phyloP scores from a whole-genome alignment of 2,329 filamentous ascomycete species.

The Arthrobotrys sphaeroides region DNA sequence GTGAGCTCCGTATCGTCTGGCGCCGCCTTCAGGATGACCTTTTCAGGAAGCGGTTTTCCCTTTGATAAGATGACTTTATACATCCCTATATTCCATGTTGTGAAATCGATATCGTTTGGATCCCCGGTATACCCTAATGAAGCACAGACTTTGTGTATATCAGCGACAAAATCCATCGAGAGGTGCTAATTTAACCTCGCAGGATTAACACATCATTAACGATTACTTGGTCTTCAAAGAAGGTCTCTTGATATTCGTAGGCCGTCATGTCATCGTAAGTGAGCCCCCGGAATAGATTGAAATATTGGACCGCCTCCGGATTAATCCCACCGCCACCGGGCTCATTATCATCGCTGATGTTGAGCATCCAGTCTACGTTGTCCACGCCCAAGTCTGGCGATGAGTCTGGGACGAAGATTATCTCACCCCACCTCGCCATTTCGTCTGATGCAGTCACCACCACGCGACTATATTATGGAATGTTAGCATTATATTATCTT shows the following conservation, averaged over 20 bases:
- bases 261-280: background rate
- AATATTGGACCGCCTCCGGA: too few relatives aligned
- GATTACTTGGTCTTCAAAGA: background rate
- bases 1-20: background rate
- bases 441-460: background rate
- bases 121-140: background rate
- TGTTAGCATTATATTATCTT: background rate
- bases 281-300: background rate
- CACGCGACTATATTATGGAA: background rate
- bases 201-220: constrained; percentile 2
- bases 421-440: background rate
- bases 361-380: background rate
- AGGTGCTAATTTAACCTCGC: background rate
- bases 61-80: constrained; percentile 1
- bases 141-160: background rate
- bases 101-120: background rate
- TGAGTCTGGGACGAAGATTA: constrained; percentile 18
- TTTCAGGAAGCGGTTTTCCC: background rate
- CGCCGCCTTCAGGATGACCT: background rate
- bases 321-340: background rate
- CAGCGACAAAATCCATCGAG: too few relatives aligned
- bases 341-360: background rate
- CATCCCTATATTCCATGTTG: background rate
- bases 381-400: background rate
- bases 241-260: background rate